phyloP scores from a whole-genome alignment of 257 asterid genomes.

The Echites panduratus region DNA sequence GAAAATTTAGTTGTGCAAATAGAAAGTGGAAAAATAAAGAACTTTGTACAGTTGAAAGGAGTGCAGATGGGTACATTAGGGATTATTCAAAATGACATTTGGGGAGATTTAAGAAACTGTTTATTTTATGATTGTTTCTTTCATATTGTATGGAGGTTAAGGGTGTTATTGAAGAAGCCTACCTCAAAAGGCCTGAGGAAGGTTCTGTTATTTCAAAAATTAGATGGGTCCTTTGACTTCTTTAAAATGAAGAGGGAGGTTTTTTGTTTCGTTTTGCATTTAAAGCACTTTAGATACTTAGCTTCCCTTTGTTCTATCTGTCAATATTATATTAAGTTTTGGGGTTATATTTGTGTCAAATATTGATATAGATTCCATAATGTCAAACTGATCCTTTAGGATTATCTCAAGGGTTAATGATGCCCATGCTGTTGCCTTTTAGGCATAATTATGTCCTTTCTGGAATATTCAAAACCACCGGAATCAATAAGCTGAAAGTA shows the following conservation, averaged over 20 bases:
- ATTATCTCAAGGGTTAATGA: not conserved
- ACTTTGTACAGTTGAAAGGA: not conserved
- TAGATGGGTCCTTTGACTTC: not conserved
- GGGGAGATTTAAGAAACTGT: not conserved
- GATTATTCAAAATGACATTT: not conserved
- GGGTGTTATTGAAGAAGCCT: not conserved
- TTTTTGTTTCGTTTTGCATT: not conserved
- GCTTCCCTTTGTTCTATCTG: not conserved
- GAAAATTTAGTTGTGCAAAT: not conserved
- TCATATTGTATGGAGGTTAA: not conserved
- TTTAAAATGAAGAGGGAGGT: not conserved
- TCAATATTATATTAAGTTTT: not conserved
- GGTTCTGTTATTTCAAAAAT: not conserved
- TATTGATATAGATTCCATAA: not conserved
- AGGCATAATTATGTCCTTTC: not conserved
- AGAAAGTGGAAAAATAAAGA: not conserved
- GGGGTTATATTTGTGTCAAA: not conserved
- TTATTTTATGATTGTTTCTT: not conserved
- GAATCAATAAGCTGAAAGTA: not conserved
- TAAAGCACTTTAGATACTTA: not conserved
- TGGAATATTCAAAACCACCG: constrained; percentile 2
- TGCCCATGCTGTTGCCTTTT: not conserved
- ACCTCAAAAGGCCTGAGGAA: not conserved
- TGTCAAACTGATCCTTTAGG: too few species aligned
- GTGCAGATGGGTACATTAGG: not conserved